Conservation (phyloP, 768 basidiomycete genomes). For the Collybia mongolica region DNA sequence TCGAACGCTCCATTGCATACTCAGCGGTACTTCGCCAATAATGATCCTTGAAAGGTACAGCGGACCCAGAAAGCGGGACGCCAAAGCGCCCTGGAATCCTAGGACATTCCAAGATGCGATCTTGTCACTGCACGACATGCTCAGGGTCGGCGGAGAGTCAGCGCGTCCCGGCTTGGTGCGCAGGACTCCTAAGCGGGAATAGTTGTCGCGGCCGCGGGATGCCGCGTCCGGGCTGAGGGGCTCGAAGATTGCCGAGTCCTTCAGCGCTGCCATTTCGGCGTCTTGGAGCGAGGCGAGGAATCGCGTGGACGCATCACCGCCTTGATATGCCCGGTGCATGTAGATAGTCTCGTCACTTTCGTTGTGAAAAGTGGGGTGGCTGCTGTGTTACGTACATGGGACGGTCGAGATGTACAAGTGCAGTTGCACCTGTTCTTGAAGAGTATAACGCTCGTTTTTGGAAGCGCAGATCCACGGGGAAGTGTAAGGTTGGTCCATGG, state of each 20-base stretch:
- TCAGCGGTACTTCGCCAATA: slow-evolving; percentile 65
- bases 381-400: slow-evolving; percentile 37
- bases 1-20: slow-evolving; percentile 36
- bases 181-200: slow-evolving; percentile 68
- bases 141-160: slow-evolving; percentile 79
- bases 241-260: slow-evolving; percentile 42
- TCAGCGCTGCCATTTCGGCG: slow-evolving; percentile 66
- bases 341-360: slow-evolving; percentile 2
- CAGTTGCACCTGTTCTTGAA: slow-evolving; percentile 48
- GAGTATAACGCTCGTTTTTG: slow-evolving; percentile 29
- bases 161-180: slow-evolving; percentile 95
- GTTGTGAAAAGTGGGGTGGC: slow-evolving; percentile 3
- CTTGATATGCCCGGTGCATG: slow-evolving; percentile 34
- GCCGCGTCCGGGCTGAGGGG: slow-evolving; percentile 34
- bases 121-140: slow-evolving; percentile 95
- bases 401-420: slow-evolving; percentile 71
- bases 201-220: slow-evolving; percentile 80
- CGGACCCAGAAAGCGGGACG: slow-evolving; percentile 51
- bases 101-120: slow-evolving; percentile 84
- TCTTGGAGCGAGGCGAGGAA: slow-evolving; percentile 77
- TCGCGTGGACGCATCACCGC: slow-evolving; percentile 87
- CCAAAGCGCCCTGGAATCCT: slow-evolving; percentile 85
- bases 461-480: no score
- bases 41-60: slow-evolving; percentile 66
- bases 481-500: slow-evolving; percentile 4